phyloP scores from a whole-genome alignment of 2,329 filamentous ascomycete genomes.

The Talaromyces sp. region DNA sequence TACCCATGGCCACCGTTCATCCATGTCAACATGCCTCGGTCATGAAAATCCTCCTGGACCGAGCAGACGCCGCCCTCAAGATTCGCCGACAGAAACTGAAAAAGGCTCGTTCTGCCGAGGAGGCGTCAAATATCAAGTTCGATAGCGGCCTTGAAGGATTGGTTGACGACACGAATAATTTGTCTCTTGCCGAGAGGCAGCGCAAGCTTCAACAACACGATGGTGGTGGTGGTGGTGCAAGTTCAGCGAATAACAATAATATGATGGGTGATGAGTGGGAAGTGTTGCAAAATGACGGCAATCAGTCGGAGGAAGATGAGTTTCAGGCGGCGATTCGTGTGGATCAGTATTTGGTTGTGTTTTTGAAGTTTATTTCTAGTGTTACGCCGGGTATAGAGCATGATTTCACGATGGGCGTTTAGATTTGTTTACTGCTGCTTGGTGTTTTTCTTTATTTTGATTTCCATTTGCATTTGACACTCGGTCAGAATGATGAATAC shows the following conservation, averaged over 20 bases:
- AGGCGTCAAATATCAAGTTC: slow-evolving; percentile 39
- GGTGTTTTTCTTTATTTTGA: not conserved
- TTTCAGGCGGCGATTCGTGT: slow-evolving; percentile 45
- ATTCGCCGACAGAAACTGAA: slow-evolving; percentile 77
- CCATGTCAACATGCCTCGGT: slow-evolving; percentile 96
- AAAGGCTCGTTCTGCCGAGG: slow-evolving; percentile 48
- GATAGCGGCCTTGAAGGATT: slow-evolving; percentile 72
- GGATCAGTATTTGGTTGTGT: slow-evolving; percentile 49
- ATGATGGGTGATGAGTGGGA: slow-evolving; percentile 58
- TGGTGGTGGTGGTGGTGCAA: not conserved
- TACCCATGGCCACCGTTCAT: slow-evolving; percentile 96
- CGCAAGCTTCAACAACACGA: not conserved
- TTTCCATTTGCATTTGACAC: not conserved
- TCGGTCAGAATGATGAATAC: not conserved
- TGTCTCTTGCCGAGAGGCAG: slow-evolving; percentile 52
- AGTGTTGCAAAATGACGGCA: slow-evolving; percentile 42
- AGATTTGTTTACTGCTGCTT: slow-evolving; percentile 16
- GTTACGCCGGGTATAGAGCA: slow-evolving; percentile 97
- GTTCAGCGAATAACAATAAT: not conserved
- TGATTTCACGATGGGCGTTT: slow-evolving; percentile 95
- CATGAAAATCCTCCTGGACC: slow-evolving; percentile 96
- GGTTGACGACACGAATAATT: slow-evolving; percentile 69
- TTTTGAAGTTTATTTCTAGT: slow-evolving; percentile 67
- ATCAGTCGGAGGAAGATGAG: slow-evolving; percentile 46
- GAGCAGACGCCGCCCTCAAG: slow-evolving; percentile 88